Evolutionary conservation across 257 asterid species (phyloP).

Genomic region (Solanum sitiens): DNA sequence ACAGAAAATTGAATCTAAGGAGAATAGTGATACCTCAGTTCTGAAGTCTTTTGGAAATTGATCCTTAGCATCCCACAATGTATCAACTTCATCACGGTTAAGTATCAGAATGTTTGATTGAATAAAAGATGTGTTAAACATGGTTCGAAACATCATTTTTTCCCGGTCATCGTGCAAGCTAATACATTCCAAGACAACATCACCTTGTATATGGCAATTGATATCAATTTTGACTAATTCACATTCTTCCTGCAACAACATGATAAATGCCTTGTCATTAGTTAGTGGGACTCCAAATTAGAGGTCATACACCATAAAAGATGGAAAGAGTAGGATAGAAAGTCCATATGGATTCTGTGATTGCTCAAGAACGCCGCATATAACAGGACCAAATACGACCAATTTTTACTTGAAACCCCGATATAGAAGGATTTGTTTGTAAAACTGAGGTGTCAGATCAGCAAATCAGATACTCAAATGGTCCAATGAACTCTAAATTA

Average conservation of each 20-base stretch:
- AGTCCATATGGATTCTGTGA: neutral
- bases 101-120: conserved; percentile 45
- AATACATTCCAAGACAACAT: conserved; percentile 63
- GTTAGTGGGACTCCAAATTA: neutral
- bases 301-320: neutral
- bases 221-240: conserved; percentile 46
- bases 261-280: neutral
- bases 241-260: conserved; percentile 51
- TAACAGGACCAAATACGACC: neutral
- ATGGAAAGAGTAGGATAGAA: neutral
- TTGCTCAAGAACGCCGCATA: neutral
- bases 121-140: conserved; percentile 66
- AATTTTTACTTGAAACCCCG: neutral
- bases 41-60: conserved; percentile 45
- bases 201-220: conserved; percentile 66
- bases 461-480: neutral
- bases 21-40: conserved; percentile 45
- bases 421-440: neutral
- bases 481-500: neutral
- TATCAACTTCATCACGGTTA: conserved; percentile 41
- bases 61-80: conserved; percentile 38
- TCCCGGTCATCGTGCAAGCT: conserved; percentile 32
- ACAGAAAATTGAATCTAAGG: neutral
- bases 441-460: neutral
- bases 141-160: conserved; percentile 50